phyloP scores from a whole-genome alignment of 2,329 filamentous ascomycete species.

The Ascosphaera aggregata region DNA sequence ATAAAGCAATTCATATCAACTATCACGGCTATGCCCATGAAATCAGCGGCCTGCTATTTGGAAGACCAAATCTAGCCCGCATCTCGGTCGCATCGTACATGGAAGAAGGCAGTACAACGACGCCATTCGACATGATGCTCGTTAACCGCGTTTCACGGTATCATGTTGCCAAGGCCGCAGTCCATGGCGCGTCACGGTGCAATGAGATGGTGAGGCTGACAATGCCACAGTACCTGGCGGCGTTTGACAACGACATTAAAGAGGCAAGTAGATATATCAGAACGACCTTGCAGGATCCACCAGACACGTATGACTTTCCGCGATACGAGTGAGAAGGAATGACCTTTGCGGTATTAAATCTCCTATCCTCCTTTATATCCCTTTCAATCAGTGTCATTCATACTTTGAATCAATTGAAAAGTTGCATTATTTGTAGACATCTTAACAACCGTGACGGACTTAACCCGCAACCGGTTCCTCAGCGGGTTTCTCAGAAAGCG shows the following conservation, averaged over 20 bases:
- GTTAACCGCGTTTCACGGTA: constrained; percentile 36
- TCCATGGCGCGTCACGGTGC: constrained; percentile 23
- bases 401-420: no score
- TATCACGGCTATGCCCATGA: constrained; percentile 43
- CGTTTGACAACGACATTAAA: constrained; percentile 26
- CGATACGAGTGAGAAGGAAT: constrained; percentile 13
- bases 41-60: constrained; percentile 37
- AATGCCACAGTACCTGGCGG: constrained; percentile 23
- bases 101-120: constrained; percentile 44
- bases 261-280: constrained; percentile 30
- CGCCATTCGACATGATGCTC: constrained; percentile 48
- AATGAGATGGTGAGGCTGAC: constrained; percentile 26
- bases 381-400: no score
- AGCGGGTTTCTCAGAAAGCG: no score
- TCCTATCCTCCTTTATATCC: no score
- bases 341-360: no score
- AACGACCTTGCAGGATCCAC: constrained; percentile 25
- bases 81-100: constrained; percentile 35
- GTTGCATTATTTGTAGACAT: no score
- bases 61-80: constrained; percentile 26
- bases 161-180: constrained; percentile 31
- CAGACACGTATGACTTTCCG: constrained; percentile 27
- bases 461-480: no score
- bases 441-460: no score
- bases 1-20: constrained; percentile 37